Evolutionary conservation across 805 yeast genomes (phyloP), one percentile per base, ranked within the genome.

Genomic region (Yarrowia sp.): DNA sequence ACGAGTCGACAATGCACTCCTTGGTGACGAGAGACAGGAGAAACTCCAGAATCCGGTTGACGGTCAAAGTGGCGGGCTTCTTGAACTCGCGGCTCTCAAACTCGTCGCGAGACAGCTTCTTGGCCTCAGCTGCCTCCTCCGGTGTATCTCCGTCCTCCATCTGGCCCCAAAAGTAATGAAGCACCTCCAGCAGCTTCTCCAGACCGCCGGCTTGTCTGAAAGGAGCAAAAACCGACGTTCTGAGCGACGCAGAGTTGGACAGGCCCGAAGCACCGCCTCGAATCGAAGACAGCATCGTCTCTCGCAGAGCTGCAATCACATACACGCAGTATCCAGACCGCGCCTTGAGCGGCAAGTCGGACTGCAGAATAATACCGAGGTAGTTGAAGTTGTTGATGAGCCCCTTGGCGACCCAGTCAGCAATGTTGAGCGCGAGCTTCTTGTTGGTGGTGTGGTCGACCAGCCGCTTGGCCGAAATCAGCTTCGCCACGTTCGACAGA

Each of bases 141-240:
- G 46, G 47, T 1, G 61, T 55, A 14, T 55, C 46, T 27, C 47
- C 47, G 27, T 55, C 61, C 47, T 55, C 61, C 61, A 55, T 55
- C 8, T 55, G 36, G 14, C 53, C 32, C 70, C 70, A 69, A n/a
- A 69, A 44, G 19, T 18, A 25, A 6, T 53, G 47, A 27, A 71
- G 61, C n/a, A 71, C 62, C 12, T 64, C 63, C 32, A 67, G 46
- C 31, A 72, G 36, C 16, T 58, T 46, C 38, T 67, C 63, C 22
- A 72, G 44, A 2, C 75, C 75, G 16, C 71, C 69, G 16, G 46
- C 60, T 46, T 71, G 69, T 47, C 70, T 68, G 64, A 71, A 72
- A 61, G 67, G 66, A 16, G 70, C 67, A 47, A 69, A 69, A 3
- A 70, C 70, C 1, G 61, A 39, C 5, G 61, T 55, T 25, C 61